These are phyloP conservation scores for Hirschioporus abietinus DNA, from an alignment of 768 basidiomycete species.

Conservation along the genomic window DNA sequence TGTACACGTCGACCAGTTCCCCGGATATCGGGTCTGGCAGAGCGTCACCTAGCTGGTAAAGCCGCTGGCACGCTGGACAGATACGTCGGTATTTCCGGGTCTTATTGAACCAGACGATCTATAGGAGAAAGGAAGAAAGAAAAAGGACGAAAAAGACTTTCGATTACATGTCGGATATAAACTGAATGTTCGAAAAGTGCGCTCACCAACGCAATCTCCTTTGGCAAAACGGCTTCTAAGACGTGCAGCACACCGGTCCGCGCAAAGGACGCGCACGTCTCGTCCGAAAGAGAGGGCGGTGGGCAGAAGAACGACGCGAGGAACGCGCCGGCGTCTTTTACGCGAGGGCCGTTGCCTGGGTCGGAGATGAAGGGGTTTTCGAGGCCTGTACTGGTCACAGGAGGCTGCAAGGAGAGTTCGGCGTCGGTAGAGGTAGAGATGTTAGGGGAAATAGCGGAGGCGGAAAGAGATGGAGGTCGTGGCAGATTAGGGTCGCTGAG, in stretches of 20 bases:
- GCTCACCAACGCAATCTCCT: conserved; percentile 66
- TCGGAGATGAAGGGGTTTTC: conserved; percentile 61
- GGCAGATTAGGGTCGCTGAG: too few species aligned
- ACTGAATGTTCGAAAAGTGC: conserved; percentile 5
- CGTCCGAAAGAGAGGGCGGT: conserved; percentile 56
- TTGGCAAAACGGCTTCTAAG: conserved; percentile 61
- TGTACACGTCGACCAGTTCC: conserved; percentile 2
- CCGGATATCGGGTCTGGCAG: conserved; percentile 38
- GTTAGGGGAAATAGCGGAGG: background rate
- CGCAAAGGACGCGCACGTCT: conserved; percentile 72
- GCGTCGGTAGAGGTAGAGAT: too few species aligned
- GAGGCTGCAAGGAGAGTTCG: background rate
- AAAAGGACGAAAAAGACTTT: too few species aligned
- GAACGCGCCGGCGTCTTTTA: conserved; percentile 62
- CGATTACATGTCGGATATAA: too few species aligned
- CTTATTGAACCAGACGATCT: conserved; percentile 87
- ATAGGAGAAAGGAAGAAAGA: background rate
- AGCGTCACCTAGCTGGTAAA: conserved; percentile 65
- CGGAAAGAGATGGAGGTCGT: too few species aligned
- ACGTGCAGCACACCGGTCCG: conserved; percentile 72
- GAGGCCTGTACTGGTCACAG: background rate
- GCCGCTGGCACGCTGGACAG: conserved; percentile 71
- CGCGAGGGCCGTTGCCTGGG: conserved; percentile 75
- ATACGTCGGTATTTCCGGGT: conserved; percentile 64
- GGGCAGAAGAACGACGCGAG: conserved; percentile 63